Percentiles rank a stretch among this genome's conserved stretches.
Conservation (phyloP, 768 basidiomycete genomes). For the Calocybe indica region DNA sequence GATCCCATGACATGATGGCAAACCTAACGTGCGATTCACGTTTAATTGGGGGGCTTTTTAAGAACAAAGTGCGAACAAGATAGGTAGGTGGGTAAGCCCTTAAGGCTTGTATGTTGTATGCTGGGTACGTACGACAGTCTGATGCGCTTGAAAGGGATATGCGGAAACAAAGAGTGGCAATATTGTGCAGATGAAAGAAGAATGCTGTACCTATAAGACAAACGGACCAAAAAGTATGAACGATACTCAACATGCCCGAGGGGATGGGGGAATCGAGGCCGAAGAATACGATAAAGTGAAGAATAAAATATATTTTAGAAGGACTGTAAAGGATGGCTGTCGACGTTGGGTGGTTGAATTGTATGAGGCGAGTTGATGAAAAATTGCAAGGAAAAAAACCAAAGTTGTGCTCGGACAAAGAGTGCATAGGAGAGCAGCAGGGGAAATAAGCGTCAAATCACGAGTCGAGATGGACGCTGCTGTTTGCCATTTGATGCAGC, state of each 20-base stretch:
- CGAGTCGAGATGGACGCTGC: conserved; percentile 1
- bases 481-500: conserved; percentile 4
- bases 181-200: conserved; percentile 33
- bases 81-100: conserved; percentile 12
- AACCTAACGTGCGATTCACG: conserved; percentile 9
- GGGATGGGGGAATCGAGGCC: conserved; percentile 22
- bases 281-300: conserved; percentile 69
- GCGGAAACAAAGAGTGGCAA: conserved; percentile 27
- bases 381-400: conserved; percentile 54
- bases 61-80: conserved; percentile 10
- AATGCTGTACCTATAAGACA: conserved; percentile 8
- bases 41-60: conserved; percentile 14
- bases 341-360: conserved; percentile 40
- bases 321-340: conserved; percentile 47
- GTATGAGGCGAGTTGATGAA: conserved; percentile 29
- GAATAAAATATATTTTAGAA: conserved; percentile 77
- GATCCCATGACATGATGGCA: neutral
- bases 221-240: neutral
- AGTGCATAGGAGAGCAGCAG: conserved; percentile 25
- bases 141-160: conserved; percentile 14
- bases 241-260: conserved; percentile 31
- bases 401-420: conserved; percentile 18
- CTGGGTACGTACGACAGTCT: conserved; percentile 14
- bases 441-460: conserved; percentile 7
- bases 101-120: conserved; percentile 12